phyloP scores from a whole-genome alignment of 2,329 filamentous ascomycete genomes.

The Penicillium sp. region DNA sequence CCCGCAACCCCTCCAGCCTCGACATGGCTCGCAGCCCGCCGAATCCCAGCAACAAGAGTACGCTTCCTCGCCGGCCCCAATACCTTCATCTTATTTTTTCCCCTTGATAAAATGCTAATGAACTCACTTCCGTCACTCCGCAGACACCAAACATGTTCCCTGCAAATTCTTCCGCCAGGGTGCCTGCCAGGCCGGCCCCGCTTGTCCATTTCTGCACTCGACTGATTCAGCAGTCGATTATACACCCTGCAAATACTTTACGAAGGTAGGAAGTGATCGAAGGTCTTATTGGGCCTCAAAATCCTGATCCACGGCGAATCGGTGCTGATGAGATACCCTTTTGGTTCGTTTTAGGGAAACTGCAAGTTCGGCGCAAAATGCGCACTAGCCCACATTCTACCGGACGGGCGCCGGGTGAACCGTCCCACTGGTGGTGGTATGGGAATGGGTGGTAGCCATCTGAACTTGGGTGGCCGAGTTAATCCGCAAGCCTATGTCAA shows the following conservation, averaged over 20 bases:
- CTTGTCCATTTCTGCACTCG: constrained; percentile 95
- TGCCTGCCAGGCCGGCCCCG: constrained; percentile 90
- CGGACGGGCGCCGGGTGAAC: constrained; percentile 90
- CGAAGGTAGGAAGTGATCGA: constrained; percentile 65
- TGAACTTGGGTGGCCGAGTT: constrained; percentile 66
- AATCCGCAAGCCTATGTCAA: constrained; percentile 62
- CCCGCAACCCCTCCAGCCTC: constrained; percentile 42
- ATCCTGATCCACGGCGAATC: neutral
- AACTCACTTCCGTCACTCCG: neutral
- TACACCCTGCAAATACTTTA: constrained; percentile 95
- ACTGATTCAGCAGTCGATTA: constrained; percentile 80
- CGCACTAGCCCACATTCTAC: constrained; percentile 91
- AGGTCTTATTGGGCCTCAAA: neutral
- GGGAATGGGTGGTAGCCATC: constrained; percentile 55
- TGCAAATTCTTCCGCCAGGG: constrained; percentile 99
- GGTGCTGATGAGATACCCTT: constrained; percentile 23
- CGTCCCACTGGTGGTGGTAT: constrained; percentile 53
- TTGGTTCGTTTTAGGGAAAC: constrained; percentile 66
- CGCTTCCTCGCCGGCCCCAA: constrained; percentile 1
- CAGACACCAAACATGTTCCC: constrained; percentile 93
- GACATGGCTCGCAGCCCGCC: constrained; percentile 50
- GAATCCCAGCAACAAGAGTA: constrained; percentile 44
- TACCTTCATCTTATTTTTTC: neutral
- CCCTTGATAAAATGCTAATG: constrained; percentile 5
- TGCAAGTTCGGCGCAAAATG: constrained; percentile 99